Evolutionary conservation across 2,329 filamentous ascomycete species (phyloP).

Genomic region (Colletotrichum tabaci): DNA sequence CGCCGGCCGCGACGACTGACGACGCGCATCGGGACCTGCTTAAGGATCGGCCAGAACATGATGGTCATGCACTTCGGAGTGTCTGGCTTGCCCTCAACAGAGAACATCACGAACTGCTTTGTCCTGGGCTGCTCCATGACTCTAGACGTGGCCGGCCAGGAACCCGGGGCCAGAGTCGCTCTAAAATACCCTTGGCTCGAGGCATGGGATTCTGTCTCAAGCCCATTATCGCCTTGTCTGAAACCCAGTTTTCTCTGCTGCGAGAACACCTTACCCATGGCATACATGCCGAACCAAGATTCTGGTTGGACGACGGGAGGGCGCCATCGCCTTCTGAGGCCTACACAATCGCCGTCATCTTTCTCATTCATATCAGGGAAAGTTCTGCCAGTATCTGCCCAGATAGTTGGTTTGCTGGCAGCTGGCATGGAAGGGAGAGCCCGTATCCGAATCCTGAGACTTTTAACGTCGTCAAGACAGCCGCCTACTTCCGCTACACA

Average conservation of each 20-base stretch:
- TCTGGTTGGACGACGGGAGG: slow-evolving; percentile 23
- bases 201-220: slow-evolving; percentile 42
- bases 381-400: not conserved
- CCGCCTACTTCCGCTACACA: not conserved
- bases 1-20: slow-evolving; percentile 35
- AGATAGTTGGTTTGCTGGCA: slow-evolving; percentile 14
- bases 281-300: not conserved
- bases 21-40: slow-evolving; percentile 41
- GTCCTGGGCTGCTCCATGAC: slow-evolving; percentile 22
- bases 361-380: not conserved
- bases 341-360: slow-evolving; percentile 13
- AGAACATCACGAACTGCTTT: slow-evolving; percentile 32
- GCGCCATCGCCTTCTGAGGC: slow-evolving; percentile 10
- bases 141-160: slow-evolving; percentile 24
- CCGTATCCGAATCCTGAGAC: not conserved
- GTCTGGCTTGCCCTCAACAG: slow-evolving; percentile 24
- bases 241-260: slow-evolving; percentile 20
- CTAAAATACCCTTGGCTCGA: slow-evolving; percentile 30
- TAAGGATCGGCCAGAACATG: slow-evolving; percentile 33
- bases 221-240: slow-evolving; percentile 12
- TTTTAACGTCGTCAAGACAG: not conserved
- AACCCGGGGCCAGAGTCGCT: slow-evolving; percentile 31
- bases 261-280: slow-evolving; percentile 41
- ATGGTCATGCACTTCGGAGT: slow-evolving; percentile 38
- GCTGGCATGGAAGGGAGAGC: slow-evolving; percentile 3